Evolutionary conservation across 495 filamentous ascomycete genomes (phyloP).

Genomic region (Penicillium steckii): DNA sequence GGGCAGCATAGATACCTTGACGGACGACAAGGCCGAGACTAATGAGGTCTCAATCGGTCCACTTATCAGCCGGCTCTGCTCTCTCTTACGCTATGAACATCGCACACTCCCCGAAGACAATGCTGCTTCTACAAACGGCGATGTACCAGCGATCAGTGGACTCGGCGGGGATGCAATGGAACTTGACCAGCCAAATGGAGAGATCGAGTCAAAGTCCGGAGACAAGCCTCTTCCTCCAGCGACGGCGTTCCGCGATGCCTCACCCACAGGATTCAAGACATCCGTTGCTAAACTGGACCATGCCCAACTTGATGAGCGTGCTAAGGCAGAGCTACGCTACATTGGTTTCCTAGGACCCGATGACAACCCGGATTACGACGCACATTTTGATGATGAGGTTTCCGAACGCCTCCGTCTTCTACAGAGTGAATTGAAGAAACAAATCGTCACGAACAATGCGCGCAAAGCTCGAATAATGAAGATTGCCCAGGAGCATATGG

Average conservation of each 20-base stretch:
- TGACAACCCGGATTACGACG: conserved; percentile 73
- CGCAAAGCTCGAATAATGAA: conserved; percentile 83
- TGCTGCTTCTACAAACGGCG: conserved; percentile 49
- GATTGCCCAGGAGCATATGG: conserved; percentile 85
- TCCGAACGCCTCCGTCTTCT: conserved; percentile 83
- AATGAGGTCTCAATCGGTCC: conserved; percentile 91
- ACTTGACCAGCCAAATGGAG: conserved; percentile 39
- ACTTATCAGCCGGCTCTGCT: conserved; percentile 76
- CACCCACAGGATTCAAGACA: conserved; percentile 55
- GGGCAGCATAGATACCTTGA: conserved; percentile 80
- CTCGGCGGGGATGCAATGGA: conserved; percentile 58
- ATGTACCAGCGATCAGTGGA: conserved; percentile 40
- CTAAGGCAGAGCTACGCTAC: conserved; percentile 89
- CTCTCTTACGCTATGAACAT: conserved; percentile 79
- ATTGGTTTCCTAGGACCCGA: conserved; percentile 82
- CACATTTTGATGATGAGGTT: conserved; percentile 91
- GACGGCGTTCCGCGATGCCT: conserved; percentile 73
- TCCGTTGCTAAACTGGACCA: conserved; percentile 72
- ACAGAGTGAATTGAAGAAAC: conserved; percentile 76
- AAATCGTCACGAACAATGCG: conserved; percentile 82
- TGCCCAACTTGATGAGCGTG: conserved; percentile 78
- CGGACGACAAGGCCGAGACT: conserved; percentile 79
- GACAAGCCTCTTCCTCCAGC: conserved; percentile 61
- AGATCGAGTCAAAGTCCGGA: conserved; percentile 44
- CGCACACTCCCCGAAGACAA: conserved; percentile 60